These are phyloP conservation scores for Colletotrichum navitas DNA, from an alignment of 2,329 filamentous ascomycete genomes.

Conservation along the genomic window DNA sequence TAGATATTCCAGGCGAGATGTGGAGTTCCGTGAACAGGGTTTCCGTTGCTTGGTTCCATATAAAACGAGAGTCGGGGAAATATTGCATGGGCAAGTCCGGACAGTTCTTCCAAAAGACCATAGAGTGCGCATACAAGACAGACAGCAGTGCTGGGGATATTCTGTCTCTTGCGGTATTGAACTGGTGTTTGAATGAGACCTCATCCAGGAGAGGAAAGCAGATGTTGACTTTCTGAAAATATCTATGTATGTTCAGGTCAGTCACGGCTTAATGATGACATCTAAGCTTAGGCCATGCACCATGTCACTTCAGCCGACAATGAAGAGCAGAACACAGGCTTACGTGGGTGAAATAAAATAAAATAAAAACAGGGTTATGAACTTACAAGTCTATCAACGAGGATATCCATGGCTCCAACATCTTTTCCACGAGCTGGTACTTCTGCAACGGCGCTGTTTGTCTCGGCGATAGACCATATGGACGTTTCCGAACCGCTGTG, in stretches of 20 bases:
- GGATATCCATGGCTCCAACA: constrained; percentile 66
- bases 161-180: constrained; percentile 58
- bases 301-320: neutral
- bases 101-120: constrained; percentile 69
- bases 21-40: constrained; percentile 71
- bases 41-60: constrained; percentile 72
- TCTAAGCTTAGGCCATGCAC: neutral
- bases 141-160: constrained; percentile 69
- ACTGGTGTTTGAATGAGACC: constrained; percentile 63
- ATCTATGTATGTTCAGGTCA: constrained; percentile 51
- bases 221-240: constrained; percentile 67
- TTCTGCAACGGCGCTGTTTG: constrained; percentile 58
- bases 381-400: constrained; percentile 63
- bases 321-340: neutral
- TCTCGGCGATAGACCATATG: constrained; percentile 56
- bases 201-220: constrained; percentile 73
- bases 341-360: no score
- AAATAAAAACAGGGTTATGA: neutral
- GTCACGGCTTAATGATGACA: neutral
- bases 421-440: constrained; percentile 68
- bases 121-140: constrained; percentile 68
- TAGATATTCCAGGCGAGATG: constrained; percentile 69
- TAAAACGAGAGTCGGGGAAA: constrained; percentile 69
- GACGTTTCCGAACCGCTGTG: constrained; percentile 60
- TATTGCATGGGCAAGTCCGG: constrained; percentile 58